Evolutionary conservation across 805 yeast species (phyloP), one percentile per base, ranked within the genome.

Genomic region (Candida xyloterini): DNA sequence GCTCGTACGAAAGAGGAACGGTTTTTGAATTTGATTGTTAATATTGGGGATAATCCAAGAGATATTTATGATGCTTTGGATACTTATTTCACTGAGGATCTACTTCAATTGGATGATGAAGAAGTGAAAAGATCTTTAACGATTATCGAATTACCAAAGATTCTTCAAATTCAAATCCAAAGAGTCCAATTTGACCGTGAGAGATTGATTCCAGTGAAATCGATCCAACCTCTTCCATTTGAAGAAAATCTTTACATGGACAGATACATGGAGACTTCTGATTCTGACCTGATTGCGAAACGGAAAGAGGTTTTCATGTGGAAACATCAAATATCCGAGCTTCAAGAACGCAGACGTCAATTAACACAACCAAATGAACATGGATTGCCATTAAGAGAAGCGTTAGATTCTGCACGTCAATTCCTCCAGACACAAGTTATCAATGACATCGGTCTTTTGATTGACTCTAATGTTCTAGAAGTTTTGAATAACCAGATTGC

Each of bases 31-130:
- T 65, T 93, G 48, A 74, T 90, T 49, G 89, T 91, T 11, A 90
- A 88, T 51, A 83, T 91, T 25, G 84, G 90, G 29, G 91, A 84
- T 47, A 91, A 87, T 42, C 96, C 98, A 2, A 79, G 81, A 52
- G 85, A 85, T 57, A 76, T 91, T 11, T 91, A 93, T 57, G 96
- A 87, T 59, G 93, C 97, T 0, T 70, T 93, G 37, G 98, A 93
- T 60, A 76, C 79, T 13, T 85, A 81, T 52, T 90, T 90, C 56
- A 77, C 78, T 35, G 89, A 82, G 38, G 96, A 87, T 49, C 59
- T 76, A 14, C 71, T 89, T 10, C 73, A 70, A 1, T 65, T 87
- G 50, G 86, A 79, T 28, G 84, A 81, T 46, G 95, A 89, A 2
- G 70, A 73, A 18, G 91, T 84, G 5, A 78, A 80, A 50, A 77